Evolutionary conservation across 805 yeast species (phyloP), one percentile per base, ranked within the genome.

Genomic region (Priceomyces fermenticarens): DNA sequence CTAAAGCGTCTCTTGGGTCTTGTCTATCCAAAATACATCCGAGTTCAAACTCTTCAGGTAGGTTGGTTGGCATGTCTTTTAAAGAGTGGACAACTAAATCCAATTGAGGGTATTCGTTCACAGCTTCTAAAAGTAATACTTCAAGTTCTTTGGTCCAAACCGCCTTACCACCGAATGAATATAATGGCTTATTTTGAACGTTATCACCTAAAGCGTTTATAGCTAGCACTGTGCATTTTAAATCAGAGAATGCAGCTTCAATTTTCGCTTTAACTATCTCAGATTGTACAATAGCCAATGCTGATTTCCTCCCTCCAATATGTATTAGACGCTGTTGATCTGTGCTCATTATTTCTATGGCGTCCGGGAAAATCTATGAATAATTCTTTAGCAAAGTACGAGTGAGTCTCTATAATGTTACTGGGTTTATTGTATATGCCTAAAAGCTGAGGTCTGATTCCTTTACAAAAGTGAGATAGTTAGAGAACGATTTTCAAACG

Each of bases 141-240:
- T 93, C 99, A 42, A 93, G 72, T 63, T 93, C 99, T 57, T 87
- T 86, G 2, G 99, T 93, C 99, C 99, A 93, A 16, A 93, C 63
- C 0, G 97, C 81, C 61, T 93, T 93, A 17, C 99, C 99, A 32
- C 97, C 98, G 65, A 93, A 93, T 3, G 96, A 79, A 62, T 91
- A 93, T 37, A 93, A 71, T 6, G 99, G 97, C 58, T 80, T 83
- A 56, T 75, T 77, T 57, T 81, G 93, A 25, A 85, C 83, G 57
- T 87, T 85, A 67, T 93, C 99, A 17, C 98, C 99, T 28, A 93
- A 70, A 1, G 99, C 91, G 39, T 83, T 76, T 30, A 88, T 73
- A 3, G 96, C 90, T 10, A 86, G 64, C 15, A 93, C 83, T 20
- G 89, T 81, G 57, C 90, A 84, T n/a, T 73, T 61, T 39, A 82